phyloP scores from a whole-genome alignment of 768 basidiomycete genomes.

The Lentinula detonsa region DNA sequence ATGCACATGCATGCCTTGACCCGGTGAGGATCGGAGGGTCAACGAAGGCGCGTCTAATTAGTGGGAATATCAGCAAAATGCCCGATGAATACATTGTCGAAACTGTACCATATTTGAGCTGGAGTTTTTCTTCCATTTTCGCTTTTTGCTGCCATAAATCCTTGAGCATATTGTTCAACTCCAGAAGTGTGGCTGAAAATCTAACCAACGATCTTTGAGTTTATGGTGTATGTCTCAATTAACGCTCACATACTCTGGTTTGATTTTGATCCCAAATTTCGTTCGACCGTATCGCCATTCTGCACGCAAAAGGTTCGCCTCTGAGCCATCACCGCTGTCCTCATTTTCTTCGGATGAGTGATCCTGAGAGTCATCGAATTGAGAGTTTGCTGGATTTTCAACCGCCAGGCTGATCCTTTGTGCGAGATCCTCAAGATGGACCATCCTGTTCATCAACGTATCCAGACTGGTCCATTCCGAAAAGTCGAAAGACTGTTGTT shows the following conservation, averaged over 20 bases:
- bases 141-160: constrained; percentile 26
- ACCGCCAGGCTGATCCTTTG: constrained; percentile 49
- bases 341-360: constrained; percentile 11
- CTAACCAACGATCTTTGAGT: background rate
- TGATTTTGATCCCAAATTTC: constrained; percentile 48
- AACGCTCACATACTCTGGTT: constrained; percentile 46
- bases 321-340: constrained; percentile 14
- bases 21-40: constrained; percentile 61
- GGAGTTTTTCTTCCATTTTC: constrained; percentile 49
- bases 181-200: constrained; percentile 1
- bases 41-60: constrained; percentile 61
- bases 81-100: background rate
- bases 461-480: constrained; percentile 54
- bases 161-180: background rate
- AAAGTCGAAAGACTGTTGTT: constrained; percentile 19
- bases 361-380: background rate
- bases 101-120: constrained; percentile 44
- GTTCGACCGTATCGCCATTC: constrained; percentile 24
- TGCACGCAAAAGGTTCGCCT: constrained; percentile 1
- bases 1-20: constrained; percentile 73
- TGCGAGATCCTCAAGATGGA: constrained; percentile 45
- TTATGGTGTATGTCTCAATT: background rate
- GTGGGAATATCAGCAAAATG: background rate
- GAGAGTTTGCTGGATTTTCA: background rate
- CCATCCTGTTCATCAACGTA: constrained; percentile 46